Evolutionary conservation across 768 basidiomycete species (phyloP).

Genomic region (Pholiota microspora): DNA sequence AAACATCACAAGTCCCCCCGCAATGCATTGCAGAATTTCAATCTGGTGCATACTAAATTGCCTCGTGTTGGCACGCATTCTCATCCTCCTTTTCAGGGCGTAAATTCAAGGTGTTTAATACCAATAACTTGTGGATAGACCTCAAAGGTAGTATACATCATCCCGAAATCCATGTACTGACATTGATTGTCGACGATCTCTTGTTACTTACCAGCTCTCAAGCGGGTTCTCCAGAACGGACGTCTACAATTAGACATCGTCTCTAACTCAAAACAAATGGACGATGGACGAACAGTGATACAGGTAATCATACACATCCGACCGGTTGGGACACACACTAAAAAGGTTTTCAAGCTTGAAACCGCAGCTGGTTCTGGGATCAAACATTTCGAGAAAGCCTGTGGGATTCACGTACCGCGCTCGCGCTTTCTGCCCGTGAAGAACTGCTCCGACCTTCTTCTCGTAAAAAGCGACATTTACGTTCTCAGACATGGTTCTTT

Average conservation of each 20-base stretch:
- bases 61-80: constrained; percentile 6
- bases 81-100: constrained; percentile 40
- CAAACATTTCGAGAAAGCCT: constrained; percentile 90
- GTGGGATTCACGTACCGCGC: constrained; percentile 96
- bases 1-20: constrained; percentile 91
- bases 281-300: constrained; percentile 83
- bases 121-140: constrained; percentile 81
- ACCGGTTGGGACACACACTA: too few relatives aligned
- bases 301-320: constrained; percentile 59
- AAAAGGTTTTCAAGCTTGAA: constrained; percentile 90
- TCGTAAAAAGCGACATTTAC: constrained; percentile 92
- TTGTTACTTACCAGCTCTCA: constrained; percentile 51
- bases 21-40: constrained; percentile 97
- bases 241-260: constrained; percentile 93
- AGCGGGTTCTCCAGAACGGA: constrained; percentile 84
- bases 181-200: too few relatives aligned
- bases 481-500: constrained; percentile 83
- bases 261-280: constrained; percentile 85
- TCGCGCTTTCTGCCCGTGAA: constrained; percentile 90
- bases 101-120: constrained; percentile 95
- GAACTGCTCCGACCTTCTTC: constrained; percentile 82
- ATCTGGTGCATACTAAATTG: constrained; percentile 43
- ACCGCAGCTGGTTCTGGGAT: constrained; percentile 92
- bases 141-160: constrained; percentile 40
- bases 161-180: not conserved